phyloP scores from a whole-genome alignment of 2,329 filamentous ascomycete species.

The Thelonectria olida region DNA sequence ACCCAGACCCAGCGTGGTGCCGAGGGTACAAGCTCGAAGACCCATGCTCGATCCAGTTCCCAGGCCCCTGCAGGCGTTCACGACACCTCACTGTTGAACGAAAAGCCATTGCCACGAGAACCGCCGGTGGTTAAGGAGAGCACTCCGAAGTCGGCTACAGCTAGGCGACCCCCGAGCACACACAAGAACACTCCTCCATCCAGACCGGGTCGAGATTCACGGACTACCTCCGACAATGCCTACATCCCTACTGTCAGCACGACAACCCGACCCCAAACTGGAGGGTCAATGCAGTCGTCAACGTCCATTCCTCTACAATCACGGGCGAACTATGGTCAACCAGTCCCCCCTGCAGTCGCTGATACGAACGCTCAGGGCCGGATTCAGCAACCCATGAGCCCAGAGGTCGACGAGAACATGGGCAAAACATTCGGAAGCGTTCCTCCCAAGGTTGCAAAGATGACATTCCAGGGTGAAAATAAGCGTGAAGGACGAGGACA shows the following conservation, averaged over 20 bases:
- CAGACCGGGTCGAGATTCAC: conserved; percentile 44
- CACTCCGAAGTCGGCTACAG: conserved; percentile 48
- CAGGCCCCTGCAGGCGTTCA: conserved; percentile 55
- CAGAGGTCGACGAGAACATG: conserved; percentile 73
- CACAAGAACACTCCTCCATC: conserved; percentile 48
- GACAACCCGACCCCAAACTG: conserved; percentile 76
- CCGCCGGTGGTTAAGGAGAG: conserved; percentile 58
- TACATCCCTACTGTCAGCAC: conserved; percentile 55
- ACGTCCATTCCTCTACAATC: conserved; percentile 70
- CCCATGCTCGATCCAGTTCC: conserved; percentile 40
- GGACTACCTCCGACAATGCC: conserved; percentile 51
- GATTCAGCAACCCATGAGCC: conserved; percentile 76
- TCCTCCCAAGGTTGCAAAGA: conserved; percentile 66
- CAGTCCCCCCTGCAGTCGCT: conserved; percentile 85
- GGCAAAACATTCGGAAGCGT: conserved; percentile 69
- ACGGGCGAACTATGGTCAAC: conserved; percentile 83
- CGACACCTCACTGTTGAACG: conserved; percentile 48
- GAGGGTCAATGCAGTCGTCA: conserved; percentile 78
- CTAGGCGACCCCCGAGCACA: conserved; percentile 58
- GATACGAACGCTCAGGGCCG: conserved; percentile 89
- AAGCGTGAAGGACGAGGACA: conserved; percentile 66
- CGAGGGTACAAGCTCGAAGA: conserved; percentile 39
- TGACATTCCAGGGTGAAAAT: conserved; percentile 63
- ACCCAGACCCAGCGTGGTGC: conserved; percentile 82
- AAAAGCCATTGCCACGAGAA: conserved; percentile 70